Evolutionary conservation across 805 yeast species (phyloP), one percentile per base, ranked within the genome.

Genomic region (Pichia phayaonensis): DNA sequence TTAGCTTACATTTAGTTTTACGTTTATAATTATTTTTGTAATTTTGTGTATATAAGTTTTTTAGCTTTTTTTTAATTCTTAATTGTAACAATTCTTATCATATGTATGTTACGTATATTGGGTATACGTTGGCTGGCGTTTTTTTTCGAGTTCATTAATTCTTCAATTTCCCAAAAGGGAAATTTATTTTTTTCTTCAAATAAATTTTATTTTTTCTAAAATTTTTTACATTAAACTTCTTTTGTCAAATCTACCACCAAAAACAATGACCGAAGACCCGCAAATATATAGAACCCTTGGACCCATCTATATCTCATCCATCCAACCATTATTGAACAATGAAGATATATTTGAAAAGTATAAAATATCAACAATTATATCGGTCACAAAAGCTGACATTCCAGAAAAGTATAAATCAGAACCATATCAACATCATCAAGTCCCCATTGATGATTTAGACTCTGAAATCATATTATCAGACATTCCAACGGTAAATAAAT

Each of bases 391-490:
- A 44, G 89, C 88, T 15, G 73, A 72, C 13, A 69, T 86, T 13
- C 85, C 90, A 3, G 66, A 70, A 7, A 66, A 67, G 47, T 77
- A 81, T 56, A 65, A 72, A 15, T 60, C 64, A 16, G 18, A 36
- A 21, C 65, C 67, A 29, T 85, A 83, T 59, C 69, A 64, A 10
- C 74, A 76, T 54, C 72, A 77, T 41, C 87, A 83, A 54, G 74
- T 92, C 29, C 78, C 80, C 8, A 69, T 92, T 8, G 83, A 87
- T 53, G 99, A 94, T 63, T 82, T 80, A 49, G 81, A 77, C 42
- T 73, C 75, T 1, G 77, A 81, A 23, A 81, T 92, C 57, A 74
- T 94, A 13, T 61, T 90, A 48, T 75, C 78, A 53, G 72, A 75
- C 54, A 74, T 92, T 47, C 74, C 75, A n/a, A 75, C 74, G 43